Evolutionary conservation across 1,139 yeast species (phyloP), one percentile per base, ranked within the genome.

Genomic region (Candida dubliniensis): DNA sequence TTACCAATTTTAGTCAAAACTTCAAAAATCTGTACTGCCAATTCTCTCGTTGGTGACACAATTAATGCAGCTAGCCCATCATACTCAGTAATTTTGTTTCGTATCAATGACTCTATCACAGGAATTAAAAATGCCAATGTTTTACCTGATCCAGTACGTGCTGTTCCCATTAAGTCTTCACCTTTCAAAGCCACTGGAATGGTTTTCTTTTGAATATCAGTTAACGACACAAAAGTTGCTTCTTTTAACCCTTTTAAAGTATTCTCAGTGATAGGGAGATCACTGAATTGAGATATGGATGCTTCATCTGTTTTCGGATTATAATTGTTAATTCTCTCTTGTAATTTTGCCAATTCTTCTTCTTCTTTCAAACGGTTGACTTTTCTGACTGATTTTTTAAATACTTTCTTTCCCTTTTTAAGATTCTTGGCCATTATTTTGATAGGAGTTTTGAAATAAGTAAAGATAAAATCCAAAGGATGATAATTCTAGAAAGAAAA

Each of bases 71-170:
- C 98, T 41, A 95, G 71, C 0, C 99, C 99, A 61, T 93, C 99
- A 55, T 68, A 76, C 49, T 87, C 96, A 33, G 93, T 84, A 85
- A 96, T 90, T 49, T 78, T 78, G 50, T 83, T 82, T 53, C 87
- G 77, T 51, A 81, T 77, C 47, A 91, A 71, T 40, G 77, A 73
- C 59, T 90, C 96, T 15, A 90, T 66, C 4, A 87, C 79, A 2
- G 99, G 99, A 36, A 93, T 77, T 54, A 93, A 71, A 58, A 93
- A 93, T 3, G 98, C 96, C 47, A 93, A 67, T 0, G 99, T 93
- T 63, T 93, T 93, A 40, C 99, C 99, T 1, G 96, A 89, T 2
- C 99, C 99, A 0, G 99, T 93, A 57, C 84, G 82, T 14, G 99
- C 99, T 18, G 97, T 95, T 25, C 91, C 98, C 54, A 93, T 73